Evolutionary conservation across 495 filamentous ascomycete genomes (phyloP), one percentile per base, ranked within the genome.

Genomic region (Tuber borchii): DNA sequence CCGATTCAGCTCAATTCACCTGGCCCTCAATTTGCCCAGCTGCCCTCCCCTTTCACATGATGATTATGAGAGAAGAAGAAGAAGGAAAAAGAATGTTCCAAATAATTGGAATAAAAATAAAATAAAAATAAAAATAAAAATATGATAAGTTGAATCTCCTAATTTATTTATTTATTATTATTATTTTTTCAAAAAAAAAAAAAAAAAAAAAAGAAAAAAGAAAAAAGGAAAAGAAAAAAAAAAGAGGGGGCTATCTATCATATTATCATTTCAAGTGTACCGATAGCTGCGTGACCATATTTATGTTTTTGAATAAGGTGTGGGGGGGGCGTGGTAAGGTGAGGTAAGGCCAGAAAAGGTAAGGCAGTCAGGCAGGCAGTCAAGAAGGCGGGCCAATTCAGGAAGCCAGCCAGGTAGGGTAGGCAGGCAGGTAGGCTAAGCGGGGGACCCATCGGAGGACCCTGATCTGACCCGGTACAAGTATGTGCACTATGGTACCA

Each of bases 381-480:
- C 22, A 56, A 16, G 16, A 8, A 56, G 48, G 20, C 48, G 20
- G 45, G 39, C 39, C 39, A 40, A 0, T 40, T 20, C 45, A 20
- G 19, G 17, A 6, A 56, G 22, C 8, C 20, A 26, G 46, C 3
- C 0, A 26, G n/a, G 51, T 12, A 61, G 39, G 51, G 51, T 12
- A 51, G 48, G 34, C 34, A 37, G 34, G 34, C 34, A 37, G 48
- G 22, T 0, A 61, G 51, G 51, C 51, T 16, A 61, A 26, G 2
- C 51, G 19, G 51, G 4, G 5, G 51, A 61, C 51, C 51, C 51
- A 61, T 61, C 51, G n/a, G 51, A 61, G 51, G 51, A 61, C 51
- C 51, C 51, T 61, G 51, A 16, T 61, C n/a, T 61, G 51, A 61
- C 51, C n/a, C 51, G 51, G n/a, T n/a, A n/a, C n/a, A n/a, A n/a